Percentiles rank a stretch among this genome's conserved stretches.
These are phyloP conservation scores for Chaetomium sp. DNA, from an alignment of 2,329 filamentous ascomycete species.

Conservation along the genomic window DNA sequence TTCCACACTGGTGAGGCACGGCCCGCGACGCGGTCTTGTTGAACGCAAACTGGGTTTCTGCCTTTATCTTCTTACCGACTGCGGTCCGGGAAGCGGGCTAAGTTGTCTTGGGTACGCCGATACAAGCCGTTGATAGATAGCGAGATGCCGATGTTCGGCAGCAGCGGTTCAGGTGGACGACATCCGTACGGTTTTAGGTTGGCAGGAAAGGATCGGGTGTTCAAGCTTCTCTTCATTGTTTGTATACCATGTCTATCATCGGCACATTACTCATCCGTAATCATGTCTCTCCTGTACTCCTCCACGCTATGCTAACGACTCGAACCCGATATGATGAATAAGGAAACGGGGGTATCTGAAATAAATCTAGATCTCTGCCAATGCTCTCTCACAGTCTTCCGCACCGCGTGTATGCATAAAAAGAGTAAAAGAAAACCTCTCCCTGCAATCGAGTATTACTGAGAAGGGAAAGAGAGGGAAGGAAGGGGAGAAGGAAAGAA, in stretches of 20 bases:
- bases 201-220: background rate
- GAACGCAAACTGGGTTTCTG: background rate
- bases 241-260: background rate
- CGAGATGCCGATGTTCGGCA: background rate
- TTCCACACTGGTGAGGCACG: too few species aligned
- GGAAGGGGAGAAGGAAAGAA: background rate
- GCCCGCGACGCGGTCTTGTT: too few species aligned
- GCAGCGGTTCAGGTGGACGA: too few species aligned
- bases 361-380: too few species aligned
- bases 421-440: background rate
- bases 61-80: slow-evolving; percentile 3
- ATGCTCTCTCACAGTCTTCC: background rate
- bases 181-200: background rate
- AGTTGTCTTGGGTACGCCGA: slow-evolving; percentile 2
- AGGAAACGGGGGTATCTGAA: too few species aligned
- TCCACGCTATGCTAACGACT: slow-evolving; percentile 3
- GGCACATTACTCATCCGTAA: background rate
- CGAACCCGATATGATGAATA: too few species aligned
- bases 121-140: background rate
- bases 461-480: too few species aligned
- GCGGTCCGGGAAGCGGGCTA: background rate
- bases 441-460: too few species aligned
- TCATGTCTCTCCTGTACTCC: slow-evolving; percentile 5
- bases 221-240: background rate
- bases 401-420: background rate